A percentile compares a stretch with the other conserved stretches of the same genome.
phyloP scores from a whole-genome alignment of 176 grass and related monocot genomes.

The Phyllostachys edulis region DNA sequence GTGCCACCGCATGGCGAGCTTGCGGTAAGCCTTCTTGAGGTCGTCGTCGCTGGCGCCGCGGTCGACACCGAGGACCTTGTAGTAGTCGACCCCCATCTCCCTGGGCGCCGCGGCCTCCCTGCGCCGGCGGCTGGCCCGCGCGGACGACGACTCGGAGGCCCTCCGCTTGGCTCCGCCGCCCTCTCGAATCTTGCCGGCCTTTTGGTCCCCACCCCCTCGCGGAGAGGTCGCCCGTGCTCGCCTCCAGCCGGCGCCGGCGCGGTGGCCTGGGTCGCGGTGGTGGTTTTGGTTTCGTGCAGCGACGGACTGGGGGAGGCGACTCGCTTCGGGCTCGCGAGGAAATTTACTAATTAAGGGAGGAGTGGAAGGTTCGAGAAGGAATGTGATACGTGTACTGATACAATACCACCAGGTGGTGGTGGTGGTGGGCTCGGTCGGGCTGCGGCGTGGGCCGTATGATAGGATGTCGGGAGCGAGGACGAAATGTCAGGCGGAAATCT shows the following conservation, averaged over 20 bases:
- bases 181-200: constrained; percentile 51
- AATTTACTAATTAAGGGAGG: background rate
- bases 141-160: constrained; percentile 20
- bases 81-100: constrained; percentile 89
- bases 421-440: background rate
- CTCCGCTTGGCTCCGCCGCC: constrained; percentile 41
- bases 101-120: constrained; percentile 22
- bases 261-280: background rate
- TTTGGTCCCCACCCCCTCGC: background rate
- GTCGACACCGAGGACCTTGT: constrained; percentile 79
- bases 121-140: constrained; percentile 28
- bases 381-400: background rate
- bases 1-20: constrained; percentile 98
- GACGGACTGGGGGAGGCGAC: background rate
- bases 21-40: constrained; percentile 87
- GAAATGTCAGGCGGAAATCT: background rate
- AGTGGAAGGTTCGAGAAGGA: constrained; percentile 52
- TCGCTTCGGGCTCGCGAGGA: background rate
- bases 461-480: background rate
- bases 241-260: background rate
- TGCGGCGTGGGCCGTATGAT: background rate
- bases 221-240: background rate
- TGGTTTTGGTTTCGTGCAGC: constrained; percentile 3
- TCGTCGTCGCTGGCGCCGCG: constrained; percentile 72
- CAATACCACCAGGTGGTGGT: background rate